Conservation (phyloP, 2,329 filamentous ascomycete species). For the Hawksworthiomyces lignivorus region DNA sequence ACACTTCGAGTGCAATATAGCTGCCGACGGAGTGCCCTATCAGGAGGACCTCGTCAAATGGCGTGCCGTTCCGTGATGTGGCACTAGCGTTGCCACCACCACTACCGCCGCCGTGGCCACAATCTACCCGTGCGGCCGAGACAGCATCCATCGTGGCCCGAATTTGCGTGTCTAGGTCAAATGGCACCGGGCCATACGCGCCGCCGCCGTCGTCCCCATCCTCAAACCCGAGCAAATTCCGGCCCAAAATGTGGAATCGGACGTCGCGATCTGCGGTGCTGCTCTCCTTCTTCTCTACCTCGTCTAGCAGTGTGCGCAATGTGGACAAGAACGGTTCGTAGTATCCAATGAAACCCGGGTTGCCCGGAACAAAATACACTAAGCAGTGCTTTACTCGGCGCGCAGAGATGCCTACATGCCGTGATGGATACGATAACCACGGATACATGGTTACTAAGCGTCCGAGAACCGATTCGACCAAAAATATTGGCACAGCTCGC, state of each 20-base stretch:
- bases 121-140: constrained; percentile 20
- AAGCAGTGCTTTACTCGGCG: constrained; percentile 36
- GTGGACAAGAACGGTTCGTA: constrained; percentile 59
- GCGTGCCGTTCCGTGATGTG: constrained; percentile 22
- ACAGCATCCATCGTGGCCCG: constrained; percentile 31
- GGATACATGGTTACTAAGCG: constrained; percentile 12
- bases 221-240: constrained; percentile 51
- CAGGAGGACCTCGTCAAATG: constrained; percentile 54
- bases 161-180: constrained; percentile 48
- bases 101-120: constrained; percentile 20
- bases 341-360: constrained; percentile 68
- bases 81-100: neutral
- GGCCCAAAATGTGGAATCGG: constrained; percentile 48
- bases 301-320: constrained; percentile 46
- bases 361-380: constrained; percentile 68
- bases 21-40: constrained; percentile 69
- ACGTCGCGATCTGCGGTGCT: constrained; percentile 14
- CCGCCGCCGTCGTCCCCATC: constrained; percentile 44
- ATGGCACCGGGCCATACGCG: constrained; percentile 31
- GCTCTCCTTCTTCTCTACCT: constrained; percentile 22
- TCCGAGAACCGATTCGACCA: too few species aligned
- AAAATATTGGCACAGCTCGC: too few species aligned
- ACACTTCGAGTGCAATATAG: constrained; percentile 63
- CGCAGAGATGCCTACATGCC: neutral
- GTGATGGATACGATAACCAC: constrained; percentile 13